A percentile compares a stretch with the other conserved stretches of the same genome.
These are phyloP conservation scores for Cystofilobasidium bisporidii DNA, from an alignment of 768 basidiomycete species.

Conservation along the genomic window DNA sequence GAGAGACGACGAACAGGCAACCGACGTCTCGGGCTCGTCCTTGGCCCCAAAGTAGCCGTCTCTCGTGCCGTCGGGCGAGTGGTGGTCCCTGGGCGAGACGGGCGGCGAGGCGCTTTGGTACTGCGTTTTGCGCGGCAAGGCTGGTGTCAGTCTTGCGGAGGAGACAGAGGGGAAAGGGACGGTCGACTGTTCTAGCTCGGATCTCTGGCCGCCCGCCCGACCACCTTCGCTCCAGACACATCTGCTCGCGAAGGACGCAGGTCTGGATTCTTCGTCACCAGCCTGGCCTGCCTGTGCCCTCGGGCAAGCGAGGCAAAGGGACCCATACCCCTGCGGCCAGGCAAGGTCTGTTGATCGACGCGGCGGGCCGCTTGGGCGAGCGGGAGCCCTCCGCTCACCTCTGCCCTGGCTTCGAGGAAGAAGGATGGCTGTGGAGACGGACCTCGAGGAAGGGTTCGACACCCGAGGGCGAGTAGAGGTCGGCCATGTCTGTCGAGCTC, in stretches of 20 bases:
- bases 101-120: conserved; percentile 2
- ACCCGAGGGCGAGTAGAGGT: not conserved
- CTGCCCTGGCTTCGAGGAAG: not conserved
- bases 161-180: too few species aligned
- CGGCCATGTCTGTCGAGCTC: not conserved
- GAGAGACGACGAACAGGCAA: not conserved
- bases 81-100: not conserved
- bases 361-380: not conserved
- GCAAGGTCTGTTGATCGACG: conserved; percentile 7
- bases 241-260: too few species aligned
- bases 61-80: not conserved
- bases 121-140: not conserved
- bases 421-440: not conserved
- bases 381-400: too few species aligned
- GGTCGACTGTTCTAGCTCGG: too few species aligned
- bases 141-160: too few species aligned
- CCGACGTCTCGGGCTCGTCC: not conserved
- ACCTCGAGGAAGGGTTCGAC: conserved; percentile 9
- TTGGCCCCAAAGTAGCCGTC: not conserved
- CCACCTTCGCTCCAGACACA: too few species aligned
- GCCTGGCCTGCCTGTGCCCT: not conserved
- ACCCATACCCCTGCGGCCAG: too few species aligned
- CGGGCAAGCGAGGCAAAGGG: too few species aligned
- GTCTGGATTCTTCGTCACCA: too few species aligned
- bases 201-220: too few species aligned